A percentile compares a stretch with the other conserved stretches of the same genome.
phyloP scores from a whole-genome alignment of 345 rosid genomes.

The Lenwebbia sp. region DNA sequence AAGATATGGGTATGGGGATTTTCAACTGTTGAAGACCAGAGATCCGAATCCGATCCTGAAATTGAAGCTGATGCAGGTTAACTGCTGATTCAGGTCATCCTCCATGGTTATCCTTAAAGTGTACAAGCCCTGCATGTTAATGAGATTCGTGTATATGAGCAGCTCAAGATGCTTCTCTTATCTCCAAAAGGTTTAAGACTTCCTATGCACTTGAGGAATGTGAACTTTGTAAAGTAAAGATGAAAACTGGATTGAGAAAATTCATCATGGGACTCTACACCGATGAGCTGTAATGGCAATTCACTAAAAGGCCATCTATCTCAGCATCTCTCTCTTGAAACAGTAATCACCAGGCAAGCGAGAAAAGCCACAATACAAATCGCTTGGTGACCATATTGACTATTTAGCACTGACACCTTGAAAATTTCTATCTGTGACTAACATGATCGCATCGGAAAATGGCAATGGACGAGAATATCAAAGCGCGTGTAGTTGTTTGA shows the following conservation, averaged over 20 bases:
- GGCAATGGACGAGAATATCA: not conserved
- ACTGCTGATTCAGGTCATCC: conserved; percentile 16
- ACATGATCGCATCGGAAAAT: not conserved
- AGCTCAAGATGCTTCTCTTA: not conserved
- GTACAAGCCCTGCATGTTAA: conserved; percentile 41
- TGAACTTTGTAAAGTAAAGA: not conserved
- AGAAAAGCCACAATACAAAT: not conserved
- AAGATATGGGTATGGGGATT: not conserved
- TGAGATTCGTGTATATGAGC: not conserved
- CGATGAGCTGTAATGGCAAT: not conserved
- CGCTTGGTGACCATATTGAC: not conserved
- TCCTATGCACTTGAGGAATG: not conserved
- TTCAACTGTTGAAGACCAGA: conserved; percentile 1
- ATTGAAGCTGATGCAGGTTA: conserved; percentile 55
- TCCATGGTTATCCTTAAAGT: conserved; percentile 44
- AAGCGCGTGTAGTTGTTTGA: not conserved
- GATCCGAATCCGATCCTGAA: conserved; percentile 26
- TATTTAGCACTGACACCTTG: not conserved
- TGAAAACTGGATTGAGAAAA: not conserved
- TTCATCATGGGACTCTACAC: not conserved
- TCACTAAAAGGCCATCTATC: not conserved
- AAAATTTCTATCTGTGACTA: not conserved
- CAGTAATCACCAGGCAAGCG: not conserved
- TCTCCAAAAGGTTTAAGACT: not conserved
- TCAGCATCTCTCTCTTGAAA: not conserved